Base-by-base conservation (phyloP, 768 basidiomycete genomes). In the Hemileccinum impolitum region DNA sequence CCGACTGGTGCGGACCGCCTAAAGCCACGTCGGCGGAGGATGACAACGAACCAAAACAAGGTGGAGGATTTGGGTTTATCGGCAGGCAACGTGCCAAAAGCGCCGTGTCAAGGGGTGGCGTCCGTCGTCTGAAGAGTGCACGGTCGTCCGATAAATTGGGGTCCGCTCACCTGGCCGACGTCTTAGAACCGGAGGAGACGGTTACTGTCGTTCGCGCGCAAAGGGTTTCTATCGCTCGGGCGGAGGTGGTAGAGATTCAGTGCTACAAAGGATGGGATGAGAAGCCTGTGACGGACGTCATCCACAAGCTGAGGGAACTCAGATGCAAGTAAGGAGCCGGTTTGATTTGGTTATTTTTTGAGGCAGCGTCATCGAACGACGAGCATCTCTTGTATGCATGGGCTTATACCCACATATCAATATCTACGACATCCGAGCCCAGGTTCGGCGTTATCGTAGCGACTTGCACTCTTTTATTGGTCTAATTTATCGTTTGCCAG, bases 231-330 rank as follows among this genome's bases (percentile, higher is more conserved):
- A 8, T 18, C 35, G 5, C 25, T 6, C 35, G 35, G 17, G 35
- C 53, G 1, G 50, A 47, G 15, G 49, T 53, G 4, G 23, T 45
- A 1, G 50, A 42, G 34, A 39, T 65, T 19, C 52, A 56, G 19
- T 45, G 45, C 10, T 47, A 36, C 13, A 47, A 58, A 18, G 45
- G 38, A 11, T 66, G 61, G 61, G 35, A 57, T n/a, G 63, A 65
- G 44, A 59, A 46, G 31, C 45, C 51, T 25, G 17, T 69, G 44
- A 40, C 37, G 1, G 67, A 69, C 9, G 62, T 69, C n/a, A 65
- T 69, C 6, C 63, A 61, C n/a, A 50, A 47, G 31, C 25, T 67
- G 23, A 65, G 66, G 48, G 45, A 51, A n/a, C 56, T 67, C 32
- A 67, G 45, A 46, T 21, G 30, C 4, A 56, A 45, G 45, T 60